phyloP scores from a whole-genome alignment of 306 rosid genomes.

The Bauhinia variegata region DNA sequence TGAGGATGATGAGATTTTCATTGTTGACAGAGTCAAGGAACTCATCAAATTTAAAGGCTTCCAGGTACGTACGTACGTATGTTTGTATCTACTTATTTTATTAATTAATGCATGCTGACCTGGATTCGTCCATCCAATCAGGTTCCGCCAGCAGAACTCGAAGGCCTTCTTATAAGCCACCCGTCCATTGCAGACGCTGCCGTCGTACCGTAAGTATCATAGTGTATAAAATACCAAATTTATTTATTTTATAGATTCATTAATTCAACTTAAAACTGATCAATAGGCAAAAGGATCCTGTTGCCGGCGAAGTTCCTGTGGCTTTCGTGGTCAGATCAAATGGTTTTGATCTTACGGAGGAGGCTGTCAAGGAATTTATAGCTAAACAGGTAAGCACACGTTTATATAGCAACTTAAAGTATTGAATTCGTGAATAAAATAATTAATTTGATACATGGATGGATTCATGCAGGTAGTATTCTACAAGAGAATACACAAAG shows the following conservation, averaged over 20 bases:
- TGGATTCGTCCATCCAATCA: too few species aligned
- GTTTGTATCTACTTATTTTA: too few species aligned
- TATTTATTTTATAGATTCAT: background rate
- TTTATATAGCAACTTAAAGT: too few species aligned
- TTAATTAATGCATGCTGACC: too few species aligned
- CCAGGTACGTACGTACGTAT: too few species aligned
- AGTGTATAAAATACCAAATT: too few species aligned
- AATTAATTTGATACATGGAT: too few species aligned
- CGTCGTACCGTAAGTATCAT: slow-evolving; percentile 80
- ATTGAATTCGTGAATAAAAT: too few species aligned
- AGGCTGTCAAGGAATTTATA: slow-evolving; percentile 65
- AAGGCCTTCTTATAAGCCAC: slow-evolving; percentile 77
- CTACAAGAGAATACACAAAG: slow-evolving; percentile 79
- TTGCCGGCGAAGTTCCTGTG: slow-evolving; percentile 92
- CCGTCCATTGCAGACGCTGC: slow-evolving; percentile 87
- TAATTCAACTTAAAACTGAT: background rate
- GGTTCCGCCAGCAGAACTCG: slow-evolving; percentile 98
- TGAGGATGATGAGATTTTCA: slow-evolving; percentile 77
- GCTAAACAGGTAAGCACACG: slow-evolving; percentile 67
- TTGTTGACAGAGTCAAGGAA: slow-evolving; percentile 85
- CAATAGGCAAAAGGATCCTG: slow-evolving; percentile 76
- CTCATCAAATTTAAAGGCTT: slow-evolving; percentile 94
- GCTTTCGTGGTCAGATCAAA: slow-evolving; percentile 79
- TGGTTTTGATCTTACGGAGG: slow-evolving; percentile 63
- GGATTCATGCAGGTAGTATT: slow-evolving; percentile 96